Conservation (phyloP, 345 rosid species). For the Draba incana region DNA sequence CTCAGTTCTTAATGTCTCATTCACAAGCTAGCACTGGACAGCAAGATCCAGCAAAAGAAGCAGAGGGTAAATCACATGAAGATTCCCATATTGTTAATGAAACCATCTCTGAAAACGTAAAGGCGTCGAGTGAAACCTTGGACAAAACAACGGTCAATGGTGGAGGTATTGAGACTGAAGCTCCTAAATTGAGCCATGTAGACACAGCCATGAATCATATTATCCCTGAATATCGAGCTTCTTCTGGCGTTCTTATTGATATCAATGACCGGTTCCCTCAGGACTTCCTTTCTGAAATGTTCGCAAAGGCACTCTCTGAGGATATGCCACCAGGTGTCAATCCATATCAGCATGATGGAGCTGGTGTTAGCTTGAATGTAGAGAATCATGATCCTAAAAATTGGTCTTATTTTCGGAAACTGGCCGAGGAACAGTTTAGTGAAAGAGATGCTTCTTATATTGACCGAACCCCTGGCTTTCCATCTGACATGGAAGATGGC, state of each 20-base stretch:
- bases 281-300: constrained; percentile 81
- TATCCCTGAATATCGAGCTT: constrained; percentile 30
- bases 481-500: constrained; percentile 47
- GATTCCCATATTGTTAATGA: constrained; percentile 44
- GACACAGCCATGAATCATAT: constrained; percentile 29
- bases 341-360: constrained; percentile 66
- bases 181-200: constrained; percentile 29
- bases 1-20: constrained; percentile 76
- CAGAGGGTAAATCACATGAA: constrained; percentile 51
- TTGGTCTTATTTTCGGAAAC: constrained; percentile 91
- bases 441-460: constrained; percentile 63
- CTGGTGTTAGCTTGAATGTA: constrained; percentile 75
- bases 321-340: constrained; percentile 45
- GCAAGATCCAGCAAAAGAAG: constrained; percentile 54
- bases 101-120: constrained; percentile 27
- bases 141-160: constrained; percentile 30
- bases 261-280: constrained; percentile 87
- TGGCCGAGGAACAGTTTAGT: constrained; percentile 74
- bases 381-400: constrained; percentile 82
- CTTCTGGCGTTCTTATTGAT: constrained; percentile 64
- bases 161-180: constrained; percentile 32
- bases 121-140: constrained; percentile 18
- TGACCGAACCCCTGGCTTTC: constrained; percentile 61
- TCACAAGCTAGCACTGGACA: constrained; percentile 58
- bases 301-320: constrained; percentile 60